Conservation (phyloP, 352 stramenopile genomes). For the Phytophthora ramorum region DNA sequence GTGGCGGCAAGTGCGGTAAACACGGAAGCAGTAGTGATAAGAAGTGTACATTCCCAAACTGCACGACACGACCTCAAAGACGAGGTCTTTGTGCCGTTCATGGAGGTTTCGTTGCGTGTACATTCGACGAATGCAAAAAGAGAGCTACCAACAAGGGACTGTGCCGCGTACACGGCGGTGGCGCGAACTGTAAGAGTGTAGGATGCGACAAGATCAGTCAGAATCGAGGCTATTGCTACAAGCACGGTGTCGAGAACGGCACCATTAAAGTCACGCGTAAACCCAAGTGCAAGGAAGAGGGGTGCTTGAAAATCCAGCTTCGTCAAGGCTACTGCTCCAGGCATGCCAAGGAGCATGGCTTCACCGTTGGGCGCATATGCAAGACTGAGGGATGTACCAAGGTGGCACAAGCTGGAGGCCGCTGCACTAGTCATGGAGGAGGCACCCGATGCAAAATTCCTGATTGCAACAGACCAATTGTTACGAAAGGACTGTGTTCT, state of each 20-base stretch:
- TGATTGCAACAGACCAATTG: constrained; percentile 25
- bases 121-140: constrained; percentile 17
- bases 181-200: constrained; percentile 18
- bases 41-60: constrained; percentile 19
- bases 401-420: constrained; percentile 25
- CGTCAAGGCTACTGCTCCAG: constrained; percentile 29
- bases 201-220: constrained; percentile 27
- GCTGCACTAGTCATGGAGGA: constrained; percentile 28
- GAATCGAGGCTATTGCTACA: constrained; percentile 33
- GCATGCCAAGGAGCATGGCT: constrained; percentile 27
- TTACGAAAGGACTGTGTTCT: constrained; percentile 31
- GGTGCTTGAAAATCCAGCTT: constrained; percentile 26
- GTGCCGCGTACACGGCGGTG: constrained; percentile 19
- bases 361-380: constrained; percentile 26
- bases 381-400: constrained; percentile 31
- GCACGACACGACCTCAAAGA: constrained; percentile 16
- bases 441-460: constrained; percentile 28
- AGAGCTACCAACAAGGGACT: constrained; percentile 24
- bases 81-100: constrained; percentile 30
- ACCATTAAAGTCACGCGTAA: constrained; percentile 22
- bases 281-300: constrained; percentile 30
- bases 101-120: constrained; percentile 23
- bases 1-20: constrained; percentile 18
- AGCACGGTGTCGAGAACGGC: constrained; percentile 24
- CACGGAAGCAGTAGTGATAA: constrained; percentile 24